phyloP scores from a whole-genome alignment of 23 red algal genomes.

The Porphyridium purpureum region DNA sequence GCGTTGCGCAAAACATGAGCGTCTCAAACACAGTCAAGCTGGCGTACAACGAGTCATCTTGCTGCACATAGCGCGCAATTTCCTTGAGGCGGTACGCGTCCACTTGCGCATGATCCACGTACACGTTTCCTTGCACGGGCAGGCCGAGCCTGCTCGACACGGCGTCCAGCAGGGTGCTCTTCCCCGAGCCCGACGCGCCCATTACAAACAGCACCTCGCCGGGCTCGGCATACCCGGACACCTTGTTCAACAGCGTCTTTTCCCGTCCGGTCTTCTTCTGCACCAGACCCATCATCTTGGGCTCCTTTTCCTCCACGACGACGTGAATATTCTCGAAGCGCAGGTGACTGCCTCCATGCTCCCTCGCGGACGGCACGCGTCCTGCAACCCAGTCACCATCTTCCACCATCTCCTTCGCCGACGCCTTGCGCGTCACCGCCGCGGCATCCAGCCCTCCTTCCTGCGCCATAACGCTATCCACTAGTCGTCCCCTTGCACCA shows the following conservation, averaged over 20 bases:
- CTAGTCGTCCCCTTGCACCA: too few species aligned
- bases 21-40: slow-evolving; percentile 61
- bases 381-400: too few species aligned
- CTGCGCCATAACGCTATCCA: too few species aligned
- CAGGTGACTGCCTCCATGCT: too few species aligned
- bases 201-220: slow-evolving; percentile 85
- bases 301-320: too few species aligned
- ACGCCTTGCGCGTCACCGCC: too few species aligned
- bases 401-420: too few species aligned
- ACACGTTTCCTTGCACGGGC: slow-evolving; percentile 28
- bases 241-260: slow-evolving; percentile 6
- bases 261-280: too few species aligned
- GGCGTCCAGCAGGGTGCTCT: slow-evolving; percentile 48
- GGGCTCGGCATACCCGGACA: slow-evolving; percentile 27
- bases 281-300: too few species aligned
- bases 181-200: slow-evolving; percentile 70
- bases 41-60: slow-evolving; percentile 50
- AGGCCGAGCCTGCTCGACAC: slow-evolving; percentile 42
- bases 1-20: slow-evolving; percentile 34
- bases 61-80: slow-evolving; percentile 51
- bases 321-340: too few species aligned
- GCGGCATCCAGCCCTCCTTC: too few species aligned
- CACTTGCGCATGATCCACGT: slow-evolving; percentile 1
- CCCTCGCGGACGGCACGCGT: too few species aligned
- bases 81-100: slow-evolving; percentile 11